Evolutionary conservation across 2,329 filamentous ascomycete species (phyloP).

Genomic region (Diaporthe australafricana): DNA sequence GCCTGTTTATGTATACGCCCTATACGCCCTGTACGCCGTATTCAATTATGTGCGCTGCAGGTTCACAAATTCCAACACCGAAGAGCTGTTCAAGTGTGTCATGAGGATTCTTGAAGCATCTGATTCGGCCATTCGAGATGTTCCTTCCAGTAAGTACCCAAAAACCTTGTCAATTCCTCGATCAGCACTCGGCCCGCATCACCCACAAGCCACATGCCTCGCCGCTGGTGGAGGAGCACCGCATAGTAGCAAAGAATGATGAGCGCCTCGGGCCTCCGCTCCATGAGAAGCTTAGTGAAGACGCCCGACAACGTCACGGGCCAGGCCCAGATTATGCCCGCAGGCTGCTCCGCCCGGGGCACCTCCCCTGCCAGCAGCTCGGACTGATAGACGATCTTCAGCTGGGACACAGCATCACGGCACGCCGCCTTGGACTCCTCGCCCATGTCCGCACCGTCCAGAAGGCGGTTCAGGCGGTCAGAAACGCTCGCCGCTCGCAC

Average conservation of each 20-base stretch:
- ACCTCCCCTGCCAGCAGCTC: not conserved
- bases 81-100: not conserved
- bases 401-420: not conserved
- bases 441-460: not conserved
- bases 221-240: not conserved
- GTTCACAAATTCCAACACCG: not conserved
- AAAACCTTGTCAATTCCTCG: not conserved
- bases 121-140: conserved; percentile 6
- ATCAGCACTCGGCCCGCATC: not conserved
- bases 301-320: not conserved
- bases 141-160: not conserved
- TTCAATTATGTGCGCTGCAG: not conserved
- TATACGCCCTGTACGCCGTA: not conserved
- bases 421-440: not conserved
- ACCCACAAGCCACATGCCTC: not conserved
- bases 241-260: not conserved
- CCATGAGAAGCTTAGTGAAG: not conserved
- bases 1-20: not conserved
- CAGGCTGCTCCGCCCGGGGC: not conserved
- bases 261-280: not conserved
- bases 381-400: not conserved
- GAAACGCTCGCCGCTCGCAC: not conserved
- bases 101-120: not conserved
- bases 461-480: not conserved
- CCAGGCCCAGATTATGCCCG: not conserved